A percentile compares a stretch with the other conserved stretches of the same genome.
These are phyloP conservation scores for Teratosphaeria nubilosa DNA, from an alignment of 2,329 filamentous ascomycete genomes.

Conservation along the genomic window DNA sequence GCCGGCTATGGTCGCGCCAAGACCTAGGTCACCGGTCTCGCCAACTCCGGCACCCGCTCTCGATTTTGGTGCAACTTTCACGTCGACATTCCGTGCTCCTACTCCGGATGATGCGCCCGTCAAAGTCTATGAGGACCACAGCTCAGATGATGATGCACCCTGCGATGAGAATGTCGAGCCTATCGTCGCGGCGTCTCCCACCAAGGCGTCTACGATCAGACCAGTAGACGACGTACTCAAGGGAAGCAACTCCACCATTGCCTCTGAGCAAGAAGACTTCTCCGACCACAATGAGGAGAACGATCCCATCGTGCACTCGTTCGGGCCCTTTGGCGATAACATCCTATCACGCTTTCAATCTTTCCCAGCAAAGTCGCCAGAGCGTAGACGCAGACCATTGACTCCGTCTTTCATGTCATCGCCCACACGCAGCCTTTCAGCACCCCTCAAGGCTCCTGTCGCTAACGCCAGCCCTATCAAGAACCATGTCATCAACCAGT, in stretches of 20 bases:
- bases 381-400: conserved; percentile 26
- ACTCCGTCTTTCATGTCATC: conserved; percentile 16
- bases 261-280: conserved; percentile 46
- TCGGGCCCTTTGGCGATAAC: conserved; percentile 81
- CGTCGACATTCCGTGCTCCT: conserved; percentile 30
- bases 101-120: conserved; percentile 40
- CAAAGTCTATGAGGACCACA: conserved; percentile 63
- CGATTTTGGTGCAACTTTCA: conserved; percentile 31
- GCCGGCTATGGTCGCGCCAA: conserved; percentile 51
- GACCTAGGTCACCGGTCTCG: conserved; percentile 65
- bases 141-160: conserved; percentile 40
- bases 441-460: conserved; percentile 12
- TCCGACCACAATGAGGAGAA: conserved; percentile 87
- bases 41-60: conserved; percentile 46
- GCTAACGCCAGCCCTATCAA: conserved; percentile 40
- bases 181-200: not conserved
- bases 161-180: conserved; percentile 18
- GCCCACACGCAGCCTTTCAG: conserved; percentile 13
- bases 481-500: conserved; percentile 89
- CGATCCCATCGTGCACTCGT: conserved; percentile 84
- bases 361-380: conserved; percentile 60
- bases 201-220: not conserved
- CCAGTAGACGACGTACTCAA: not conserved
- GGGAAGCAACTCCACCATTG: conserved; percentile 10
- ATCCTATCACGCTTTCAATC: conserved; percentile 73